These are phyloP conservation scores for Phyllachora maydis DNA, from an alignment of 2,329 filamentous ascomycete species.

Conservation along the genomic window DNA sequence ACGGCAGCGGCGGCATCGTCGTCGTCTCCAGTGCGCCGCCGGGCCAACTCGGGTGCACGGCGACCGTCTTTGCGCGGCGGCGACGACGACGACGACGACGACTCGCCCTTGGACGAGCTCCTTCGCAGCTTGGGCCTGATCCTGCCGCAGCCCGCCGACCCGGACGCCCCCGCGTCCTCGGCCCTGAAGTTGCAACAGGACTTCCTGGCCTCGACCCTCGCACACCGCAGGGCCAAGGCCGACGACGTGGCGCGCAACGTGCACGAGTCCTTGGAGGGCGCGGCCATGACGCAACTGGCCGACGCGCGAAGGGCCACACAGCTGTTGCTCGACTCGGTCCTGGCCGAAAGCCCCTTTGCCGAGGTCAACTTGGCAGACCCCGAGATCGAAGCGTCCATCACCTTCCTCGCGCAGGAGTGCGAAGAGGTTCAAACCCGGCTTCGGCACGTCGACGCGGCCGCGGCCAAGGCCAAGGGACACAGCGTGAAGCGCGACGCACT, in stretches of 20 bases:
- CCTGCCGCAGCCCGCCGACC: no score
- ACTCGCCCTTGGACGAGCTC: slow-evolving; percentile 23
- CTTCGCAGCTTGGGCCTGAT: slow-evolving; percentile 23
- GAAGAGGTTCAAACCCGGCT: slow-evolving; percentile 17
- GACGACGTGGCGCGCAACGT: slow-evolving; percentile 20
- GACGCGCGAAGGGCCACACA: slow-evolving; percentile 27
- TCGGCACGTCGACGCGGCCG: slow-evolving; percentile 13
- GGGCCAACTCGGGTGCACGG: slow-evolving; percentile 9
- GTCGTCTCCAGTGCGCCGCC: slow-evolving; percentile 13
- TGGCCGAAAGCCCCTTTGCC: slow-evolving; percentile 28
- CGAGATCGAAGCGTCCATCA: slow-evolving; percentile 28
- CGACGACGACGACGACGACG: slow-evolving; percentile 13
- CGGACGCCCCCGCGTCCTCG: slow-evolving; percentile 3
- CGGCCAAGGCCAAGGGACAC: slow-evolving; percentile 13
- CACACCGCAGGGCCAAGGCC: slow-evolving; percentile 19
- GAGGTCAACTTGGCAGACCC: slow-evolving; percentile 28
- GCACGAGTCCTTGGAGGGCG: slow-evolving; percentile 27
- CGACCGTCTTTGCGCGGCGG: slow-evolving; percentile 12
- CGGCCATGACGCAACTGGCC: slow-evolving; percentile 17
- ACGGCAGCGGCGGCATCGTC: no score
- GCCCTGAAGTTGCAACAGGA: slow-evolving; percentile 3
- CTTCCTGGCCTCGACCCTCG: slow-evolving; percentile 11
- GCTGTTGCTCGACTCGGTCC: slow-evolving; percentile 25
- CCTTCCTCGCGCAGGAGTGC: slow-evolving; percentile 22
- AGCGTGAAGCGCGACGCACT: slow-evolving; percentile 29